A percentile compares a stretch with the other conserved stretches of the same genome.
Evolutionary conservation across 805 yeast genomes (phyloP).

Genomic region (Sugiyamaella valdiviana): DNA sequence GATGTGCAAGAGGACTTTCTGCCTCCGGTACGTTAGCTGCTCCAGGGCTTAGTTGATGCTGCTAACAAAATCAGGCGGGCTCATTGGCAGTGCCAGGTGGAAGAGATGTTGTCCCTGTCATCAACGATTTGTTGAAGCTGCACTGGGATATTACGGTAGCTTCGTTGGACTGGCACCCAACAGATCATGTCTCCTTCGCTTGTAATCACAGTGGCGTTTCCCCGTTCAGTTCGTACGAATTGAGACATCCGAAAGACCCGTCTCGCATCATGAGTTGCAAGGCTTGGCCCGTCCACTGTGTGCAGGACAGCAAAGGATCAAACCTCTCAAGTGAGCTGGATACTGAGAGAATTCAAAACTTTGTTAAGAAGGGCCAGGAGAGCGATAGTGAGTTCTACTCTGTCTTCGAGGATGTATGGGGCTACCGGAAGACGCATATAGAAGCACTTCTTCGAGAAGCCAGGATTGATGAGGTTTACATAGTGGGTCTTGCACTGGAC

Average conservation of each 20-base stretch:
- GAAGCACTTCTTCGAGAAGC: conserved; percentile 40
- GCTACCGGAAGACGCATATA: conserved; percentile 61
- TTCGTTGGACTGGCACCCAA: conserved; percentile 88
- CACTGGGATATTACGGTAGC: conserved; percentile 62
- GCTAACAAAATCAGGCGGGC: conserved; percentile 39
- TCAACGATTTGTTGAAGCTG: conserved; percentile 41
- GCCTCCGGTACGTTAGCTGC: conserved; percentile 43
- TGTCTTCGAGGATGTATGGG: conserved; percentile 79
- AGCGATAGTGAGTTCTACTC: conserved; percentile 80
- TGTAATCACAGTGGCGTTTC: conserved; percentile 44
- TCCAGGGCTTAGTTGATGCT: neutral
- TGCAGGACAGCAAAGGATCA: conserved; percentile 65
- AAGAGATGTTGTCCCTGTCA: conserved; percentile 46
- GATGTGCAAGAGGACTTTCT: conserved; percentile 86
- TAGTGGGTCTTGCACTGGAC: conserved; percentile 83
- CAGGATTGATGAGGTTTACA: conserved; percentile 52
- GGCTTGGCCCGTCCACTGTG: conserved; percentile 91
- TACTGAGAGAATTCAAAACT: conserved; percentile 33
- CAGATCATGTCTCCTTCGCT: conserved; percentile 76
- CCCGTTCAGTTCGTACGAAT: conserved; percentile 48
- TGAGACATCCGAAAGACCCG: conserved; percentile 44
- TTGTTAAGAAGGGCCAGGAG: conserved; percentile 66
- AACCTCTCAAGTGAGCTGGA: conserved; percentile 49
- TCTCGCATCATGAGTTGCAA: conserved; percentile 35
- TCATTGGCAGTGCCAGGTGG: conserved; percentile 69